These are phyloP conservation scores for Chaetomiaceae sp. DNA, from an alignment of 2,329 filamentous ascomycete genomes.

Conservation along the genomic window DNA sequence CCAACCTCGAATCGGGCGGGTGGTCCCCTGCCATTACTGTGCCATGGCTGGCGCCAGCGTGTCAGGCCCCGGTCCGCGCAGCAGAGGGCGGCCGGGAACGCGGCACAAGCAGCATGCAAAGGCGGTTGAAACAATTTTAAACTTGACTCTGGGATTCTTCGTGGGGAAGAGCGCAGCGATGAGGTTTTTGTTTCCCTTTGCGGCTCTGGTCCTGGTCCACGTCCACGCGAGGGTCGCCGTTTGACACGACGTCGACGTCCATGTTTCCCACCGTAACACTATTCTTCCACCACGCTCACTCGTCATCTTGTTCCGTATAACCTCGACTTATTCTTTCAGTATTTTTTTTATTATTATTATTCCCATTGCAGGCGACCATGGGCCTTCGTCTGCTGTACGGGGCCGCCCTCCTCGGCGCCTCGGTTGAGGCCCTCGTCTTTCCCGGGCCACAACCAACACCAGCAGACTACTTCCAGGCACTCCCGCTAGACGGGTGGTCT, in stretches of 20 bases:
- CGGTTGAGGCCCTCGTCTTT: constrained; percentile 34
- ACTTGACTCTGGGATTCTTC: no score
- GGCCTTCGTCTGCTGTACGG: constrained; percentile 26
- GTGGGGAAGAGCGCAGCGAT: no score
- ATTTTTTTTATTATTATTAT: neutral
- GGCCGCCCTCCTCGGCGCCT: constrained; percentile 30
- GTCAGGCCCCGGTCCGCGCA: constrained; percentile 9
- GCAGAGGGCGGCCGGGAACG: neutral
- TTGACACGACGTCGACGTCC: constrained; percentile 4
- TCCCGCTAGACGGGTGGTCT: constrained; percentile 32
- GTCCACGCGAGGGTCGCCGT: no score
- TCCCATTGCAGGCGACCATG: constrained; percentile 12
- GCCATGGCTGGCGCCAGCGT: constrained; percentile 8
- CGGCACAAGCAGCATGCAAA: neutral
- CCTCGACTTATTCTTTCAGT: no score
- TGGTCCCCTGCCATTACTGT: neutral
- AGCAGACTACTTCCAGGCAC: constrained; percentile 31
- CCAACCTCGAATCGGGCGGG: constrained; percentile 5
- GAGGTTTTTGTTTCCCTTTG: constrained; percentile 1
- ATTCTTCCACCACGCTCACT: constrained; percentile 7
- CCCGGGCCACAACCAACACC: constrained; percentile 36
- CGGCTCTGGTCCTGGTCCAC: constrained; percentile 3
- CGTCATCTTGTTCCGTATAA: neutral
- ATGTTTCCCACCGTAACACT: no score
- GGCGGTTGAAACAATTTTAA: neutral